Conservation (phyloP, 1,284 basidiomycete species). For the Cerrena zonata region DNA sequence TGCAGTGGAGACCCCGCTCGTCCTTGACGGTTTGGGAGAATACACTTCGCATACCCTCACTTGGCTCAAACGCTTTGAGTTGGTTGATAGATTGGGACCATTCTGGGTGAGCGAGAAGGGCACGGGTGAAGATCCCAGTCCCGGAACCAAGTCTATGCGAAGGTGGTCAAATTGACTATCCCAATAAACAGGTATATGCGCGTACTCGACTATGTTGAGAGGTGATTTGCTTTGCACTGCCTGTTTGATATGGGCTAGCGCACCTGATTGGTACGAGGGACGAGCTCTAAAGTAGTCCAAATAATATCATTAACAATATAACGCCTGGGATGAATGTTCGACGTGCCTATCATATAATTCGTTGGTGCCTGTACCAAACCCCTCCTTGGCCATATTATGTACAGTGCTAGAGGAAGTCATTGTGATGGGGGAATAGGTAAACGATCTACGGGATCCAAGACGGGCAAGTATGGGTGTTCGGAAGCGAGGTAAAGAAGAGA, state of each 20-base stretch:
- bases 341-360: slow-evolving; percentile 66
- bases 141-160: slow-evolving; percentile 66
- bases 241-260: slow-evolving; percentile 51
- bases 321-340: not conserved
- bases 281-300: slow-evolving; percentile 41
- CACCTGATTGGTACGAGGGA: slow-evolving; percentile 62
- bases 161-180: not conserved
- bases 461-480: not conserved
- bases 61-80: slow-evolving; percentile 67
- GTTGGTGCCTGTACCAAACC: slow-evolving; percentile 68
- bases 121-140: slow-evolving; percentile 76
- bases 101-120: slow-evolving; percentile 57
- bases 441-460: not conserved
- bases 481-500: not conserved
- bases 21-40: slow-evolving; percentile 51
- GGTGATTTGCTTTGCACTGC: slow-evolving; percentile 34
- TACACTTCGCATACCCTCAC: slow-evolving; percentile 62
- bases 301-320: not conserved
- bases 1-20: slow-evolving; percentile 40
- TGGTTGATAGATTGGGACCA: slow-evolving; percentile 45
- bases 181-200: slow-evolving; percentile 6
- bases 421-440: not conserved
- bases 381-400: slow-evolving; percentile 55
- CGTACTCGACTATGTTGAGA: slow-evolving; percentile 67
- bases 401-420: slow-evolving; percentile 20